Base-by-base conservation (phyloP, 2,329 filamentous ascomycete genomes). In the Aspergillus brunneoviolaceus region DNA sequence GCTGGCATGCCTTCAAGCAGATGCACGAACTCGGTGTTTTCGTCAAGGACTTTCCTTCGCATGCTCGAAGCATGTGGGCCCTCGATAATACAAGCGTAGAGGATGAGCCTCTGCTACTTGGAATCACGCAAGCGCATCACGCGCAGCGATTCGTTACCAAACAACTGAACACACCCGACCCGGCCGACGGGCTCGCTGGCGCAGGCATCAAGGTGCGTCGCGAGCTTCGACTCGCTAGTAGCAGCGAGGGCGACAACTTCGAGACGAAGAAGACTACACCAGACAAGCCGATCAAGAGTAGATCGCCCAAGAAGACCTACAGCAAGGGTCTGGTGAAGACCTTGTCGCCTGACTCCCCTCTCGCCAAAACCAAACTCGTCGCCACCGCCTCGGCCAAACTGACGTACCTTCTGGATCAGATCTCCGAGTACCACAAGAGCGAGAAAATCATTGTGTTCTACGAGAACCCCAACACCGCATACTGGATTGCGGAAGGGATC, bases 361-460 rank as follows among this genome's bases (percentile, higher is more conserved):
- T 95, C 16, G 79, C 82, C 10, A 74, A 80, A 35, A 85, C 89
- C 0, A 83, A 77, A 57, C 81, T 96, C 21, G 78, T 90, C n/a
- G 92, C 91, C 4, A 96, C 93, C 0, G 86, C 87, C 0, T 97
- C 93, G 0, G 87, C 90, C 0, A 98, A 98, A 74, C 81, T 97
- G 2, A 93, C 90, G 2, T 96, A 97, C 69, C 80, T 97, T 5
- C 79, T 96, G 19, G 89, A 92, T 57, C 82, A 85, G 33, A 87
- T 97, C 12, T 74, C 87, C 5, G 80, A 84, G 55, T 81, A 93
- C 62, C 86, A 95, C 56, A 75, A 81, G 1, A 77, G 83, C 0
- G 92, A 96, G 69, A 96, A 97, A 74, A 95, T 96, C 3, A 86
- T 97, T 55, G 84, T 97, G 10, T 98, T 98, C 74, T 97, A 96